Conservation (phyloP, 257 asterid species). For the Nyctanthes arbortristis region DNA sequence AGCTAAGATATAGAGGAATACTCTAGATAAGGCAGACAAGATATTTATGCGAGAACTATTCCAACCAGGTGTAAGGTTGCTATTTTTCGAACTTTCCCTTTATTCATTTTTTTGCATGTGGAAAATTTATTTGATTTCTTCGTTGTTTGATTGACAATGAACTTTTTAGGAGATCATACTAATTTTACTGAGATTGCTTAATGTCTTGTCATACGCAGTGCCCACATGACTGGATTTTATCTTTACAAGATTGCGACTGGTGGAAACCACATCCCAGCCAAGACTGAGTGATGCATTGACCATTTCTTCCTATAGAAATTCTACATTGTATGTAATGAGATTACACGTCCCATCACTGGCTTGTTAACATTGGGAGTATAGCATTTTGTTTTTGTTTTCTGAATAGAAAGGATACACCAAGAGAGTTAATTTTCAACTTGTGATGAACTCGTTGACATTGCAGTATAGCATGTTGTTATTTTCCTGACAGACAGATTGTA, state of each 20-base stretch:
- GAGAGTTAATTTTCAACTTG: too few species aligned
- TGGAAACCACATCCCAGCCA: constrained; percentile 73
- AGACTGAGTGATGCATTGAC: constrained; percentile 45
- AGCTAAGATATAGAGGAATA: too few species aligned
- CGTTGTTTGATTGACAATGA: too few species aligned
- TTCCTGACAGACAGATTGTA: too few species aligned
- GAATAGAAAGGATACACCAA: background rate
- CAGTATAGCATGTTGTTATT: too few species aligned
- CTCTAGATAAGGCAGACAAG: too few species aligned
- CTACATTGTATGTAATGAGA: background rate
- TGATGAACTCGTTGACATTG: too few species aligned
- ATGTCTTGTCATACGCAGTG: constrained; percentile 44
- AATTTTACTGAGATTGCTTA: constrained; percentile 10
- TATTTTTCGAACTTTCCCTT: too few species aligned
- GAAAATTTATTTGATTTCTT: too few species aligned
- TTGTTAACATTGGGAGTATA: background rate
- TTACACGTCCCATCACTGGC: background rate
- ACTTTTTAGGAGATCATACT: too few species aligned
- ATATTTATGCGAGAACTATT: too few species aligned
- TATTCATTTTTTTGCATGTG: background rate
- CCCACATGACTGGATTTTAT: constrained; percentile 69
- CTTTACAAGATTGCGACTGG: constrained; percentile 72
- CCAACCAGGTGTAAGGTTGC: too few species aligned
- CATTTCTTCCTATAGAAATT: constrained; percentile 1
- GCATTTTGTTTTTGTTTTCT: constrained; percentile 4